Base-by-base conservation (phyloP, 306 rosid genomes). In the Prunus padus region DNA sequence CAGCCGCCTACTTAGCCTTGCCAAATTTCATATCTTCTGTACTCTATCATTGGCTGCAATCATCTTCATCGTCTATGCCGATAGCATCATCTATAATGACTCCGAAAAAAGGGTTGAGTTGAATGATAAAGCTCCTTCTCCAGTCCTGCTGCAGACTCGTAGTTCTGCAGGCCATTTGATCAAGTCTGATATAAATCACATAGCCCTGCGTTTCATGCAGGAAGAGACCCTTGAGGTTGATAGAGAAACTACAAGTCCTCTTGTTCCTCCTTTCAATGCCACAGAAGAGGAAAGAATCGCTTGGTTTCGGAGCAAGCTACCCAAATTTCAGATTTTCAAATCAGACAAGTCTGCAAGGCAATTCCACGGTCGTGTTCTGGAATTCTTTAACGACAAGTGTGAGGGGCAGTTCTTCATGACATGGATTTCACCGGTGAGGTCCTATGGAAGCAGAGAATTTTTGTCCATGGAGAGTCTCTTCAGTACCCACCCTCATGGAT, bases 401-500 rank as follows among this genome's bases (percentile, higher is more conserved):
- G 89, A 89, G 55, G 74, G 78, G 67, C 87, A 76, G 57, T 78
- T 89, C 80, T 92, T 86, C 84, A 89, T 92, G 89, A 88, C 91
- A 5, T 89, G 96, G 97, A 80, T 88, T 77, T 83, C 85, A 0
- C 90, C 89, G 3, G 85, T 77, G 2, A 68, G 54, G 60, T 80
- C 82, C 23, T 87, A 86, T 50, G 86, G 87, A 2, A 33, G 49
- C 37, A 84, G 93, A 63, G 97, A 88, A 67, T 37, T 85, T 61
- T 63, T 86, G 82, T 77, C 86, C 1, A 3, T 79, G 51, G 92
- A 89, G 67, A 86, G 89, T 70, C 55, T 92, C 18, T 92, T 90
- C 87, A 87, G 81, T 65, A 81, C 85, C 5, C 91, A 90, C 72
- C 93, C 96, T 4, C 56, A 40, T 2, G 99, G 88, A 19, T 95